These are phyloP conservation scores for Endothia cerciana DNA, from an alignment of 2,329 filamentous ascomycete species.

Conservation along the genomic window DNA sequence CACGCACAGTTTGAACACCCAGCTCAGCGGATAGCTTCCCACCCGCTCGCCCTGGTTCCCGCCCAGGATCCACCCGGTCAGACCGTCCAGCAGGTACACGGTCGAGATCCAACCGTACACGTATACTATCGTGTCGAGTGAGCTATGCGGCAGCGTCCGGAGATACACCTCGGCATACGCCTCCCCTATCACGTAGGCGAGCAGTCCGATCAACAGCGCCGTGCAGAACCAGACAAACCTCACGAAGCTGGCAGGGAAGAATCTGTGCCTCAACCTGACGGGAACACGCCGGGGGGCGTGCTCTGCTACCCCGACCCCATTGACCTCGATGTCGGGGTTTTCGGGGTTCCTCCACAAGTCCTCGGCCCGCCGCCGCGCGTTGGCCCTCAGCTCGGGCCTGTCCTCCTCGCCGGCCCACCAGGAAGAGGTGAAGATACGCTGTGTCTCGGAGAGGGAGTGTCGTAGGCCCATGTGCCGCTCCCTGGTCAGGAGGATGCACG, in stretches of 20 bases:
- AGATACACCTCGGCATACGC: slow-evolving; percentile 72
- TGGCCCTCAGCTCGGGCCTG: slow-evolving; percentile 46
- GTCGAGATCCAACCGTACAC: slow-evolving; percentile 73
- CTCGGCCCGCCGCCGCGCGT: slow-evolving; percentile 40
- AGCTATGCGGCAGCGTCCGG: slow-evolving; percentile 67
- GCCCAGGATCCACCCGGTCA: slow-evolving; percentile 70
- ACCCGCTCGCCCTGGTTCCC: slow-evolving; percentile 68
- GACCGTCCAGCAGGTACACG: slow-evolving; percentile 65
- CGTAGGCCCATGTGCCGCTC: slow-evolving; percentile 66
- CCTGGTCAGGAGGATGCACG: slow-evolving; percentile 65
- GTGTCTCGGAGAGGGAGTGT: slow-evolving; percentile 66
- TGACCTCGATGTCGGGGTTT: slow-evolving; percentile 22
- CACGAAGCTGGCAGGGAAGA: slow-evolving; percentile 69
- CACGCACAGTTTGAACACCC: slow-evolving; percentile 70
- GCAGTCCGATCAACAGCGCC: slow-evolving; percentile 63
- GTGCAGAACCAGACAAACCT: slow-evolving; percentile 72
- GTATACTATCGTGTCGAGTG: slow-evolving; percentile 68
- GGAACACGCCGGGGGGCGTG: slow-evolving; percentile 34
- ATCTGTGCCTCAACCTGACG: slow-evolving; percentile 53
- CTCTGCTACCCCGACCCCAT: slow-evolving; percentile 28
- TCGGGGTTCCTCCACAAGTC: slow-evolving; percentile 43
- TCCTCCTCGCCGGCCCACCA: slow-evolving; percentile 67
- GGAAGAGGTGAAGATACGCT: slow-evolving; percentile 67
- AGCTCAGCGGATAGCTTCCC: slow-evolving; percentile 71
- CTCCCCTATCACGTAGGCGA: slow-evolving; percentile 70